A percentile compares a stretch with the other conserved stretches of the same genome.
phyloP scores from a whole-genome alignment of 176 grass and related monocot species.

The Eleusine indica region DNA sequence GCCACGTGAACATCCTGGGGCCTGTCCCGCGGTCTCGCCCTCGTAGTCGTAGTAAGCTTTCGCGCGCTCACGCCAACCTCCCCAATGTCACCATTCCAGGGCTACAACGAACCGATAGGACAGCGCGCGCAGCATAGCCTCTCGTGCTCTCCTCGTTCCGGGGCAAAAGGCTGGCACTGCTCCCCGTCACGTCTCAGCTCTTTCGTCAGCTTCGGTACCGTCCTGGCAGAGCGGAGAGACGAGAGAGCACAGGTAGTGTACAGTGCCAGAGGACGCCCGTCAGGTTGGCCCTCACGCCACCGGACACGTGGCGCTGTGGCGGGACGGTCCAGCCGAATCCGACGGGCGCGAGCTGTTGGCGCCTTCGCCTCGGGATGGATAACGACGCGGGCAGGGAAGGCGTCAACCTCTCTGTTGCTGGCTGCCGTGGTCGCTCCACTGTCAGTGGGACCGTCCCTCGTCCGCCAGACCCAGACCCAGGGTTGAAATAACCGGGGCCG shows the following conservation, averaged over 20 bases:
- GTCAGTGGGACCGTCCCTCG: not conserved
- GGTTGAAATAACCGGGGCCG: too few species aligned
- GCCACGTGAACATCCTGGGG: slow-evolving; percentile 17
- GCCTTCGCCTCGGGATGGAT: not conserved
- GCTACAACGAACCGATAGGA: not conserved
- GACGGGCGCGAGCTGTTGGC: not conserved
- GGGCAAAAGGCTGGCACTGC: not conserved
- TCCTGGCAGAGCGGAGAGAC: not conserved
- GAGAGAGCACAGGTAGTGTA: not conserved
- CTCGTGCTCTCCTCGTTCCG: slow-evolving; percentile 12
- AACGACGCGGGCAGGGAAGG: not conserved
- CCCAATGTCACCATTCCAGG: not conserved
- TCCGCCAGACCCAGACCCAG: too few species aligned
- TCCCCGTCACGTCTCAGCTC: slow-evolving; percentile 29
- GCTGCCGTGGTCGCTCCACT: not conserved
- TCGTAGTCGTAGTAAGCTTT: not conserved
- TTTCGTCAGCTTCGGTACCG: slow-evolving; percentile 19
- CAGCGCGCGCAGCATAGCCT: not conserved
- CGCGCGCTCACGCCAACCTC: slow-evolving; percentile 23
- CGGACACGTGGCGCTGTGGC: too few species aligned
- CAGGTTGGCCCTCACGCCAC: too few species aligned
- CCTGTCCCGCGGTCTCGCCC: not conserved
- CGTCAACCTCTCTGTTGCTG: slow-evolving; percentile 1
- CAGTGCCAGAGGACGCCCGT: too few species aligned
- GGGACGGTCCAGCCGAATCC: too few species aligned